A percentile compares a stretch with the other conserved stretches of the same genome.
Conservation (phyloP, 495 filamentous ascomycete species). For the Penicillium herquei region DNA sequence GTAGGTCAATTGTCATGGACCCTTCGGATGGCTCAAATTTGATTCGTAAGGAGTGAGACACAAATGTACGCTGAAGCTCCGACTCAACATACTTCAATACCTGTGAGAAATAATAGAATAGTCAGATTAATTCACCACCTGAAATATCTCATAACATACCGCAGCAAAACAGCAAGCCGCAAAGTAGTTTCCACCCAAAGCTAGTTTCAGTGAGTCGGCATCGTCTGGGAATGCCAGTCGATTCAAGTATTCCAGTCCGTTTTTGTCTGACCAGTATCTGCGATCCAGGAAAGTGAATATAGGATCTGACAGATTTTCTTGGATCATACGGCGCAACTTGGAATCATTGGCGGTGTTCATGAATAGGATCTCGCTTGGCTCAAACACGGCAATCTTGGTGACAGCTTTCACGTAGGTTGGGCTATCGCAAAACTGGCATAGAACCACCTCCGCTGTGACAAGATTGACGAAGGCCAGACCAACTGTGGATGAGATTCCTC, state of each 20-base stretch:
- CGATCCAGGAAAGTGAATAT: slow-evolving; percentile 69
- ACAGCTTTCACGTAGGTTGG: slow-evolving; percentile 83
- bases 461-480: slow-evolving; percentile 89
- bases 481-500: slow-evolving; percentile 80
- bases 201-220: slow-evolving; percentile 72
- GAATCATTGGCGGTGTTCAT: slow-evolving; percentile 69
- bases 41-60: slow-evolving; percentile 76
- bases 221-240: slow-evolving; percentile 74
- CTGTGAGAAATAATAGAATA: slow-evolving; percentile 34
- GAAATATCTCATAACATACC: slow-evolving; percentile 46
- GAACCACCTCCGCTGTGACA: slow-evolving; percentile 73
- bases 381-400: slow-evolving; percentile 76
- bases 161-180: slow-evolving; percentile 87
- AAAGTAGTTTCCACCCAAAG: slow-evolving; percentile 82
- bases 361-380: slow-evolving; percentile 73
- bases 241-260: slow-evolving; percentile 76
- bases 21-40: slow-evolving; percentile 87
- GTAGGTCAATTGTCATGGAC: slow-evolving; percentile 90
- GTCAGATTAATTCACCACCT: too few relatives aligned
- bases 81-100: slow-evolving; percentile 79
- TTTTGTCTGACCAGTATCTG: slow-evolving; percentile 83
- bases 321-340: slow-evolving; percentile 73
- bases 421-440: slow-evolving; percentile 88
- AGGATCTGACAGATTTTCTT: slow-evolving; percentile 58
- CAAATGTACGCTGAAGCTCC: slow-evolving; percentile 61